Evolutionary conservation across 1,284 basidiomycete species (phyloP).

Genomic region (Cutaneotrichosporon spelunceum): DNA sequence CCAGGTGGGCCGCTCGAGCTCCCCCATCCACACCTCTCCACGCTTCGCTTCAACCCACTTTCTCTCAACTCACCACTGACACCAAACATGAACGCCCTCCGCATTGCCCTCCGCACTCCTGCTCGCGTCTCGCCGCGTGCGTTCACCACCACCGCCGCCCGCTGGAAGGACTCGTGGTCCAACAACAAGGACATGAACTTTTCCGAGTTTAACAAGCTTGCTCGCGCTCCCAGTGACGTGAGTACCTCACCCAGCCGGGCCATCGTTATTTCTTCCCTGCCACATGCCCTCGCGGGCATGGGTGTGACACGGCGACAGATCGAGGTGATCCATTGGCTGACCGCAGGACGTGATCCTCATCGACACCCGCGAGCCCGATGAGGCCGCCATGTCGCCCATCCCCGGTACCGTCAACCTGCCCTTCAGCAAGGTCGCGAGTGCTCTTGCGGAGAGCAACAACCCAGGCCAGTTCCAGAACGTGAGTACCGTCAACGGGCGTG

Average conservation of each 20-base stretch:
- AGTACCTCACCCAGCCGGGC: constrained; percentile 35
- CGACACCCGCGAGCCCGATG: constrained; percentile 82
- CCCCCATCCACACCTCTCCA: neutral
- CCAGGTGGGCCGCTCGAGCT: neutral
- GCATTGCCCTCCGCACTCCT: neutral
- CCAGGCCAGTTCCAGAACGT: constrained; percentile 59
- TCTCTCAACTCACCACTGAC: neutral
- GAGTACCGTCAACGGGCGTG: neutral
- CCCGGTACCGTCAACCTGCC: constrained; percentile 92
- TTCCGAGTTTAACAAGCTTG: constrained; percentile 72
- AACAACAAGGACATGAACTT: constrained; percentile 61
- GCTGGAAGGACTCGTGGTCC: constrained; percentile 3
- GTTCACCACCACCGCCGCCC: constrained; percentile 1
- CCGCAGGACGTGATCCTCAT: constrained; percentile 15
- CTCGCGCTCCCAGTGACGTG: constrained; percentile 69
- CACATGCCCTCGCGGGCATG: too few relatives aligned
- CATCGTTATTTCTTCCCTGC: too few relatives aligned
- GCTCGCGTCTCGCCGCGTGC: neutral
- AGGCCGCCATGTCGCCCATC: constrained; percentile 85
- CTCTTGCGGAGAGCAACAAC: constrained; percentile 58
- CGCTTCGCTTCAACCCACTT: neutral
- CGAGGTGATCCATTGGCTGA: neutral
- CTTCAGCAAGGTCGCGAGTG: constrained; percentile 67
- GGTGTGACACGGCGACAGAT: neutral
- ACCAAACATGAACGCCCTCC: constrained; percentile 4